A percentile compares a stretch with the other conserved stretches of the same genome.
Evolutionary conservation across 1,139 yeast species (phyloP).

Genomic region (Blastobotrys buckinghamii): DNA sequence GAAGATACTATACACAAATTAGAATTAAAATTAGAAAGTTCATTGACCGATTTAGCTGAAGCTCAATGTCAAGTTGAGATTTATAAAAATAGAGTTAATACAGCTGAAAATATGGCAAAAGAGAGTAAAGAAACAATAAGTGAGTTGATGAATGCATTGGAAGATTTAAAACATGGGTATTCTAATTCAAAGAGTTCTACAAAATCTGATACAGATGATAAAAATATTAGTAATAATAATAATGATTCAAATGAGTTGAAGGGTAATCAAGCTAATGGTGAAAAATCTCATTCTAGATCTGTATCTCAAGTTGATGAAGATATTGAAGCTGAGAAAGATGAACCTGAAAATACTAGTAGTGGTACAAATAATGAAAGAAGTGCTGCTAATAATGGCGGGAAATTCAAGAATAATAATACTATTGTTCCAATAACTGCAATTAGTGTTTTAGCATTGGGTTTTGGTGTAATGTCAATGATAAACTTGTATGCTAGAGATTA

Average conservation of each 20-base stretch:
- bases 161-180: constrained; percentile 1
- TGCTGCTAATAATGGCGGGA: neutral
- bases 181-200: neutral
- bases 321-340: neutral
- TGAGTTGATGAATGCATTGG: constrained; percentile 18
- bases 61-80: constrained; percentile 16
- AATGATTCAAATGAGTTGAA: neutral
- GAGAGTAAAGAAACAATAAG: constrained; percentile 18
- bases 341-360: neutral
- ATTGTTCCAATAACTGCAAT: constrained; percentile 17
- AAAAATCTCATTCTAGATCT: too few species aligned
- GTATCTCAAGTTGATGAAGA: too few species aligned
- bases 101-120: constrained; percentile 21
- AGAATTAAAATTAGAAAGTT: constrained; percentile 11
- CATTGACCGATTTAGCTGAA: constrained; percentile 16
- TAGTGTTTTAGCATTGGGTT: constrained; percentile 26
- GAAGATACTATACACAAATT: constrained; percentile 1
- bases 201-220: neutral
- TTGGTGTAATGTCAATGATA: constrained; percentile 24
- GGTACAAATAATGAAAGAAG: neutral
- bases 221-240: neutral
- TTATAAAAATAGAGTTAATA: constrained; percentile 17
- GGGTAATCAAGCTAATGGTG: too few species aligned
- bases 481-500: constrained; percentile 16
- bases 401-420: neutral